These are phyloP conservation scores for Plantago major DNA, from an alignment of 257 asterid genomes.

Conservation along the genomic window DNA sequence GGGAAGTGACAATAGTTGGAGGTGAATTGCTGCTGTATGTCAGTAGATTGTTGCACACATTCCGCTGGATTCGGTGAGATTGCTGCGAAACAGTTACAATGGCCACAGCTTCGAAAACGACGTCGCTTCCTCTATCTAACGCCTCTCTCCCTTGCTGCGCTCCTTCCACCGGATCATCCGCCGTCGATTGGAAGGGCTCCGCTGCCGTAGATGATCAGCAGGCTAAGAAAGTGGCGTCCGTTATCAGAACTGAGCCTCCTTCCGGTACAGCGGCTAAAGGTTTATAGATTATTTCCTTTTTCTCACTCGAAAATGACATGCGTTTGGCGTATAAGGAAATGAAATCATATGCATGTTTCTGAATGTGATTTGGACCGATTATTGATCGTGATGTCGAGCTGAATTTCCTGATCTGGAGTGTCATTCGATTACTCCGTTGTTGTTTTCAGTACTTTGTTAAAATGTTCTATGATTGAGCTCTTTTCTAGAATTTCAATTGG, in stretches of 20 bases:
- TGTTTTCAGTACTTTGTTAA: no score
- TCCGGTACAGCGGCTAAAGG: conserved; percentile 39
- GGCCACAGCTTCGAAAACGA: conserved; percentile 54
- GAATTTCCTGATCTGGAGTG: no score
- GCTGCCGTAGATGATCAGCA: conserved; percentile 8
- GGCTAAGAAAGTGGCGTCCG: conserved; percentile 30
- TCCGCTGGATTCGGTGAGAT: conserved; percentile 40
- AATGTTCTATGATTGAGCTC: no score
- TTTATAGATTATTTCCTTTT: neutral
- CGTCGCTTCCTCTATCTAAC: conserved; percentile 25
- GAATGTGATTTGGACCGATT: no score
- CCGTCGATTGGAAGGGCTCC: neutral
- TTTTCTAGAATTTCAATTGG: no score
- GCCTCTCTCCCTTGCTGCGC: no score
- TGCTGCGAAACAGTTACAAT: conserved; percentile 40
- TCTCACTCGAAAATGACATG: neutral
- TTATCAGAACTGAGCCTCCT: conserved; percentile 39
- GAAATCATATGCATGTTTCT: neutral
- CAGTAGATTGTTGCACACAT: conserved; percentile 31
- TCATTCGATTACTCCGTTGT: no score
- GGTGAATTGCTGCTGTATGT: conserved; percentile 34
- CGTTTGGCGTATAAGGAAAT: neutral
- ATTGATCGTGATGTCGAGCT: no score
- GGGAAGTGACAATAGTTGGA: no score
- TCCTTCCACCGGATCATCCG: no score